Conservation (phyloP, 1,139 yeast genomes). For the Protomyces macrosporus region DNA sequence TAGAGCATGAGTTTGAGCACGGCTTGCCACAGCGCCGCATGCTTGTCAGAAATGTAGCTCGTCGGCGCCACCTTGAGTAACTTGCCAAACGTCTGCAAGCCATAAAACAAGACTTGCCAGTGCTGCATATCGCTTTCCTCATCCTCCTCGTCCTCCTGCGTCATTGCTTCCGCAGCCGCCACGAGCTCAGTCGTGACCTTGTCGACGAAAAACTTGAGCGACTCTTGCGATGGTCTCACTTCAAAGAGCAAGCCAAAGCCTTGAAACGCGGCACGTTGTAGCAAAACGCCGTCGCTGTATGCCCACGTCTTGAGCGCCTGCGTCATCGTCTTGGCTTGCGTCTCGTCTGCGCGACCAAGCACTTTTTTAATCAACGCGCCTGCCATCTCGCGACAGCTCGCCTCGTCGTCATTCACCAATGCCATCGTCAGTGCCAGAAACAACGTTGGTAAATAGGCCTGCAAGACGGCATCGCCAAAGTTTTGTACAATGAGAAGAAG, state of each 20-base stretch:
- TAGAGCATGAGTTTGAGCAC: slow-evolving; percentile 58
- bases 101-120: slow-evolving; percentile 76
- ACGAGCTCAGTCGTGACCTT: not conserved
- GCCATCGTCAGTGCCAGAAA: slow-evolving; percentile 78
- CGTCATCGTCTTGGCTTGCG: slow-evolving; percentile 48
- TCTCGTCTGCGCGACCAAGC: slow-evolving; percentile 49
- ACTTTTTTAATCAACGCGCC: slow-evolving; percentile 55
- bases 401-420: slow-evolving; percentile 68
- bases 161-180: slow-evolving; percentile 3
- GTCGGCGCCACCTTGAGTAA: slow-evolving; percentile 36
- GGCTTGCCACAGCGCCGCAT: slow-evolving; percentile 33
- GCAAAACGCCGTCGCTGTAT: slow-evolving; percentile 47
- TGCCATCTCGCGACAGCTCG: slow-evolving; percentile 86
- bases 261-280: slow-evolving; percentile 72
- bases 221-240: slow-evolving; percentile 31
- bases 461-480: slow-evolving; percentile 56
- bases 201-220: slow-evolving; percentile 4
- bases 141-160: slow-evolving; percentile 9
- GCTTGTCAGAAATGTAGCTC: slow-evolving; percentile 40
- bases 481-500: slow-evolving; percentile 64
- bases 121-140: slow-evolving; percentile 41
- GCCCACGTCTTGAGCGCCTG: slow-evolving; percentile 68
- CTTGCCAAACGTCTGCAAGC: slow-evolving; percentile 50
- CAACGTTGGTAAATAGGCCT: slow-evolving; percentile 65
- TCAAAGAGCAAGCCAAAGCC: slow-evolving; percentile 60